Percentiles rank a stretch among this genome's conserved stretches.
These are phyloP conservation scores for Nemania abortiva DNA, from an alignment of 2,329 filamentous ascomycete species.

Conservation along the genomic window DNA sequence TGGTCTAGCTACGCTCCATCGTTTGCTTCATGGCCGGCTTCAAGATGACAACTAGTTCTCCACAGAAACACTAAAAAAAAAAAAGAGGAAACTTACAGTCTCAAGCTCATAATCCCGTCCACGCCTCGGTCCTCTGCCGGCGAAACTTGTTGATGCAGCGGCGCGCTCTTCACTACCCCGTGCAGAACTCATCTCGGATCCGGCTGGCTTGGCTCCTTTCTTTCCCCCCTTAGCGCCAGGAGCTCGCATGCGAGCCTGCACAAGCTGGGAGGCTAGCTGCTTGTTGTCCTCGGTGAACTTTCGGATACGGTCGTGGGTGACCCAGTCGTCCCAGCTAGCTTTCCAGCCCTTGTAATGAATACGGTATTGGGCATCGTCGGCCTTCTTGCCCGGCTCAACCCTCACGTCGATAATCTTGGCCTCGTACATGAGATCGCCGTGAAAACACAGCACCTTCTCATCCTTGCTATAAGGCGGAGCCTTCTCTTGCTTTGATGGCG, in stretches of 20 bases:
- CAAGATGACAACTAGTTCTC: constrained; percentile 6
- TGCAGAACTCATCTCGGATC: constrained; percentile 71
- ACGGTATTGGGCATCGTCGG: constrained; percentile 82
- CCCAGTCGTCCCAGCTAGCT: constrained; percentile 99
- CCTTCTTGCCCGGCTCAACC: constrained; percentile 54
- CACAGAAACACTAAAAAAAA: constrained; percentile 28
- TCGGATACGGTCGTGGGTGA: constrained; percentile 89
- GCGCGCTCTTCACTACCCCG: constrained; percentile 84
- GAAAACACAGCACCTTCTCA: constrained; percentile 96
- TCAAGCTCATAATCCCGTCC: constrained; percentile 86
- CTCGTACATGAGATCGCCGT: constrained; percentile 96
- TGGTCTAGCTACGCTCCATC: constrained; percentile 21
- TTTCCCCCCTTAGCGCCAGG: constrained; percentile 62
- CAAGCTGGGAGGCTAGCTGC: constrained; percentile 82
- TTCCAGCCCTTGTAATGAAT: constrained; percentile 99
- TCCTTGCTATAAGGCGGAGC: constrained; percentile 75
- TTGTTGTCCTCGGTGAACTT: constrained; percentile 97
- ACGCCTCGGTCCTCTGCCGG: constrained; percentile 77
- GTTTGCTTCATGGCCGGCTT: constrained; percentile 3
- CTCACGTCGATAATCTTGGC: constrained; percentile 88
- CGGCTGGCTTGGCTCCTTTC: constrained; percentile 60
- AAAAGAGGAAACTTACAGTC: constrained; percentile 68
- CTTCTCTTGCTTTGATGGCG: constrained; percentile 57
- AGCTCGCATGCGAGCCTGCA: constrained; percentile 61
- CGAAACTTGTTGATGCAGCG: constrained; percentile 69